Evolutionary conservation across 2,329 filamentous ascomycete genomes (phyloP).

Genomic region (Fusarium sp.): DNA sequence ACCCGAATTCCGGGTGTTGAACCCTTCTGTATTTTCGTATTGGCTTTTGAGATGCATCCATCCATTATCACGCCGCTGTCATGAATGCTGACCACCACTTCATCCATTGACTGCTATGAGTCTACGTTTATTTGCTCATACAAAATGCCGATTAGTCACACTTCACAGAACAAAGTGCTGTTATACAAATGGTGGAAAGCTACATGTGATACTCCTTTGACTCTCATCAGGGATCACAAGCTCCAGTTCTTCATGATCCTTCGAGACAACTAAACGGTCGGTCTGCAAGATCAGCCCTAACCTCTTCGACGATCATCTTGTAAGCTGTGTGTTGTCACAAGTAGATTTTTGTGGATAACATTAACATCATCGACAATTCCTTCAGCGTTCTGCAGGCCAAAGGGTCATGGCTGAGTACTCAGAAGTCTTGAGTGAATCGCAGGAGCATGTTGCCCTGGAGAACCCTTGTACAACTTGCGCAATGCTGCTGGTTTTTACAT

Average conservation of each 20-base stretch:
- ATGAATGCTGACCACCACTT: conserved; percentile 1
- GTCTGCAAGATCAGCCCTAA: neutral
- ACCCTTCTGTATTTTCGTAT: conserved; percentile 21
- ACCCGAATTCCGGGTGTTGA: conserved; percentile 16
- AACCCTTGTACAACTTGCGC: neutral
- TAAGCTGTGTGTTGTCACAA: neutral
- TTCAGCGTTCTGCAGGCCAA: neutral
- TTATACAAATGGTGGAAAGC: neutral
- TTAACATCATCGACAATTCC: neutral
- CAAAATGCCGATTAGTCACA: neutral
- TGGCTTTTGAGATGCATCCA: neutral
- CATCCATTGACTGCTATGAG: neutral
- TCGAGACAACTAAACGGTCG: neutral
- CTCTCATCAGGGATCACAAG: neutral
- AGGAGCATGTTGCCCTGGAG: neutral
- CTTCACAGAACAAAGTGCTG: neutral
- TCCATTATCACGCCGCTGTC: neutral
- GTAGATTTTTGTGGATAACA: neutral
- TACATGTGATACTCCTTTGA: neutral
- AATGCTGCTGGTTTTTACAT: neutral
- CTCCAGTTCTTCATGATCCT: neutral
- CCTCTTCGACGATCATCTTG: neutral
- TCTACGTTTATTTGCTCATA: neutral
- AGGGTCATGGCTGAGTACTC: neutral
- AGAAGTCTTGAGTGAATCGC: neutral